Evolutionary conservation across 176 grass and related monocot genomes (phyloP).

Genomic region (Poa annua): DNA sequence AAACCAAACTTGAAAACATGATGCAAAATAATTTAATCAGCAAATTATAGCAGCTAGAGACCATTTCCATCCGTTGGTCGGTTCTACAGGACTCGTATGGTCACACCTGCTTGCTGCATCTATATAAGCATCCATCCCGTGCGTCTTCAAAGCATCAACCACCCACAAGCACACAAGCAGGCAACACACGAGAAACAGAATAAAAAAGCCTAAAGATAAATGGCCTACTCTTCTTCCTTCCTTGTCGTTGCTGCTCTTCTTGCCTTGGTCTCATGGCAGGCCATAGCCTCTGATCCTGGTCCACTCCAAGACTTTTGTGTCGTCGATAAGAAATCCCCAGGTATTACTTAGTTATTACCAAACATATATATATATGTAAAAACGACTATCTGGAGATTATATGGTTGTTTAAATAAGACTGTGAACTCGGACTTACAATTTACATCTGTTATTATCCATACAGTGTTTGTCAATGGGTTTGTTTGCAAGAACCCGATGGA

Average conservation of each 20-base stretch:
- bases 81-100: not conserved
- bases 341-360: constrained; percentile 3
- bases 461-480: not conserved
- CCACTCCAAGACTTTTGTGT: constrained; percentile 43
- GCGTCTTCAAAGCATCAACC: not conserved
- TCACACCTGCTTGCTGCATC: not conserved
- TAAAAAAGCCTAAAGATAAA: not conserved
- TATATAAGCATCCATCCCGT: not conserved
- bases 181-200: not conserved
- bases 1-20: not conserved
- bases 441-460: too few species aligned
- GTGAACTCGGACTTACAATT: too few species aligned
- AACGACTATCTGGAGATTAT: not conserved
- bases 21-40: not conserved
- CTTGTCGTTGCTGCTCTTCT: not conserved
- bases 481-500: not conserved
- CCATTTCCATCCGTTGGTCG: not conserved
- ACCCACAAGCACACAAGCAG: not conserved
- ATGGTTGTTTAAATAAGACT: too few species aligned
- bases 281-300: constrained; percentile 22
- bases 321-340: not conserved
- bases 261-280: not conserved
- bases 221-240: constrained; percentile 6
- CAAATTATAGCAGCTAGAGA: not conserved
- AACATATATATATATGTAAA: not conserved